A percentile compares a stretch with the other conserved stretches of the same genome.
phyloP scores from a whole-genome alignment of 139 green algal species.

The Coelastrella sp. region DNA sequence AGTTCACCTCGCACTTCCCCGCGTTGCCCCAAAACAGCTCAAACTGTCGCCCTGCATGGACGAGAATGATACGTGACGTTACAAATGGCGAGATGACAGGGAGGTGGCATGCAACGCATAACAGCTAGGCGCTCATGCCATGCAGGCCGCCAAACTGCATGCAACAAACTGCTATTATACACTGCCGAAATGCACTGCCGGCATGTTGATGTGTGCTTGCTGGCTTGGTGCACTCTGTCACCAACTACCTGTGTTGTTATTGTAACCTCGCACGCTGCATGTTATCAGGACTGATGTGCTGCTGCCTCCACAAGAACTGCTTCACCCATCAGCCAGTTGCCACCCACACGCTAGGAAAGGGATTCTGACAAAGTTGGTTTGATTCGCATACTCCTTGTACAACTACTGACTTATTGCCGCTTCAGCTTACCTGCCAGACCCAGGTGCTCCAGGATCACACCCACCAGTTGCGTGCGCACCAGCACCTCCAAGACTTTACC shows the following conservation, averaged over 20 bases:
- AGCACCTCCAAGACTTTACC: background rate
- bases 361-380: background rate
- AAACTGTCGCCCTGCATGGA: background rate
- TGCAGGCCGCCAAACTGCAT: background rate
- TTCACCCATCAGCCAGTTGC: background rate
- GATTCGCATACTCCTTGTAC: background rate
- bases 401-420: background rate
- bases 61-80: background rate
- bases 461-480: background rate
- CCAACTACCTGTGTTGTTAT: background rate
- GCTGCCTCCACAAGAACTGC: background rate
- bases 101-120: background rate
- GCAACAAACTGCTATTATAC: background rate
- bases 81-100: background rate
- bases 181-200: background rate
- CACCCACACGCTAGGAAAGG: background rate
- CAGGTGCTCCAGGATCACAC: background rate
- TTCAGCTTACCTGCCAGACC: background rate
- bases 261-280: background rate
- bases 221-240: background rate
- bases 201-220: background rate
- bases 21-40: background rate
- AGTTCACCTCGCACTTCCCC: background rate
- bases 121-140: background rate
- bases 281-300: slow-evolving; percentile 5